Evolutionary conservation across 148 eudicot genomes (phyloP), one percentile per base, ranked within the genome.

Genomic region (Polygonum aviculare): DNA sequence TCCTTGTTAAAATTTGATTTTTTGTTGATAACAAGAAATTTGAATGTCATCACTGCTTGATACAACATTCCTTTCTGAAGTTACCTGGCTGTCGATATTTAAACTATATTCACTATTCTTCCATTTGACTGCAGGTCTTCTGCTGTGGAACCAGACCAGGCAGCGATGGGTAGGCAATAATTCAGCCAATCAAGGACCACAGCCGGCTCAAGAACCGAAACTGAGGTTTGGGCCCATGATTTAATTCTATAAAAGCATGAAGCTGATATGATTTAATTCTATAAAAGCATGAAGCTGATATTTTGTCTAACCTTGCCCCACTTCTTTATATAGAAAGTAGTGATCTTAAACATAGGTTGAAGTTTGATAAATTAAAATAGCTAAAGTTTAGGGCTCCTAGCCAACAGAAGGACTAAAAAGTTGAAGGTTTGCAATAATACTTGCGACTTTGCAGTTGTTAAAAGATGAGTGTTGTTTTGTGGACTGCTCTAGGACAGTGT

Each of bases 91-190:
- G 39, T 22, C 26, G 38, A 49, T n/a, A 26, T 47, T 70, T 11
- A 5, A 47, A 54, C 16, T 5, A 33, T 14, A 14, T 15, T 15
- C 44, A 65, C 38, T 21, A 12, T 75, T 33, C 72, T 55, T 74
- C 2, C 69, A 59, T 75, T 22, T 79, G 38, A 73, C 50, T 82
- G 47, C 72, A 94, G 98, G 98, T 75, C 88, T 90, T 79, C 85
- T 84, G 85, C 87, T 90, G 52, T 94, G 98, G 98, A 91, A 81
- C 73, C 93, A 90, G 80, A 91, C 78, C 51, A 88, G 98, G 83
- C 90, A 90, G 82, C 92, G 87, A 50, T 94, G 98, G 97, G 75
- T 85, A 47, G 91, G 88, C 77, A 94, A 86, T 72, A 90, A 82
- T 80, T 80, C 86, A 33, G 84, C 77, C 62, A 82, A 75, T 38